These are phyloP conservation scores for Carex pumila DNA, from an alignment of 176 grass and related monocot species.

Conservation along the genomic window DNA sequence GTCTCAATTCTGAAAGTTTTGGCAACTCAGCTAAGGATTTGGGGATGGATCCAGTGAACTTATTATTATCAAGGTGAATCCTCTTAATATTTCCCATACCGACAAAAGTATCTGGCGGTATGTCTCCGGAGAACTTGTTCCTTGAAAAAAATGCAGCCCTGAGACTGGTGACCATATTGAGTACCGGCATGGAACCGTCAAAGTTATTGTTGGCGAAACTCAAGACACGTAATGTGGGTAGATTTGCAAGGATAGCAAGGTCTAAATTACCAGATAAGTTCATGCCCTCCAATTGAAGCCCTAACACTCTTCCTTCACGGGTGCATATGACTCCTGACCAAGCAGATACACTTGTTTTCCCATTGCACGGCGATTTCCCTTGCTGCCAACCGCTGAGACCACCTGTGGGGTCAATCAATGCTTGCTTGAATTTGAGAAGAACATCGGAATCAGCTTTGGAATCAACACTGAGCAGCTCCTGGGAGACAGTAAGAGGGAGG, in stretches of 20 bases:
- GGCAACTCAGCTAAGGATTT: slow-evolving; percentile 44
- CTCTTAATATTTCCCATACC: slow-evolving; percentile 75
- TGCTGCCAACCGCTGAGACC: slow-evolving; percentile 42
- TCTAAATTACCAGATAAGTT: slow-evolving; percentile 53
- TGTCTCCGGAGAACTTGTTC: slow-evolving; percentile 57
- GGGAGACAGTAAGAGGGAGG: neutral
- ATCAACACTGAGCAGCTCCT: neutral
- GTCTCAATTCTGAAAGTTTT: slow-evolving; percentile 45
- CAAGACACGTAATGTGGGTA: slow-evolving; percentile 41
- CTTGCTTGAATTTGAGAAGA: slow-evolving; percentile 60
- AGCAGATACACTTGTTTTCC: neutral
- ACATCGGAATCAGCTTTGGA: slow-evolving; percentile 22
- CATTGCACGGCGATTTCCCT: slow-evolving; percentile 42
- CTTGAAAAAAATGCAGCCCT: slow-evolving; percentile 50
- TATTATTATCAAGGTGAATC: slow-evolving; percentile 44
- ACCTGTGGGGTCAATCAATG: slow-evolving; percentile 20
- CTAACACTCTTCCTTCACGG: slow-evolving; percentile 30
- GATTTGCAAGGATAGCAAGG: slow-evolving; percentile 24
- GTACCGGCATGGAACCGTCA: slow-evolving; percentile 46
- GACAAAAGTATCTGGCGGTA: slow-evolving; percentile 55
- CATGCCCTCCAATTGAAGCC: slow-evolving; percentile 76
- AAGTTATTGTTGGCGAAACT: slow-evolving; percentile 74
- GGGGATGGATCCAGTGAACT: slow-evolving; percentile 60
- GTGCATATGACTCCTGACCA: slow-evolving; percentile 74
- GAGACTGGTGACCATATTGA: slow-evolving; percentile 40